Percentiles rank a stretch among this genome's conserved stretches.
phyloP scores from a whole-genome alignment of 176 grass and related monocot species.

The Metroxylon sagu region DNA sequence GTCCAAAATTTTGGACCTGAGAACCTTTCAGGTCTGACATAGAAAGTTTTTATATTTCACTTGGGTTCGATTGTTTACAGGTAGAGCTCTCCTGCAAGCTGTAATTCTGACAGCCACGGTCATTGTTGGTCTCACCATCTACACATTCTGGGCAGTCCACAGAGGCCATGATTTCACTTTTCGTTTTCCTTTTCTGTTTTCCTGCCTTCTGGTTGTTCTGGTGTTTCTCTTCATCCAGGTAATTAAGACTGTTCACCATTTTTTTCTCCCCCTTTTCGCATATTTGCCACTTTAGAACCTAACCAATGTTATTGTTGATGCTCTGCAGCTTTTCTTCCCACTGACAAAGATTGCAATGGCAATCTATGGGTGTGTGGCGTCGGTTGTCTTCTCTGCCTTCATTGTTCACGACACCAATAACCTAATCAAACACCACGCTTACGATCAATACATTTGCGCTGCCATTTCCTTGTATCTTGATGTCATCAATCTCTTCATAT shows the following conservation, averaged over 20 bases:
- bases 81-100: constrained; percentile 37
- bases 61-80: constrained; percentile 28
- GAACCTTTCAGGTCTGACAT: no score
- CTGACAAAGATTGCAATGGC: constrained; percentile 59
- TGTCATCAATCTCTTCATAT: constrained; percentile 51
- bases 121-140: constrained; percentile 39
- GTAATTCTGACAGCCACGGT: constrained; percentile 35
- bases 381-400: constrained; percentile 67
- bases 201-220: constrained; percentile 27
- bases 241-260: background rate
- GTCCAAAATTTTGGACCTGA: no score
- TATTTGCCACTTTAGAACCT: no score
- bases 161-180: constrained; percentile 48
- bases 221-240: constrained; percentile 51
- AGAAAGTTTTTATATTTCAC: no score
- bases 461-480: constrained; percentile 61
- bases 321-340: constrained; percentile 29
- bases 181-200: constrained; percentile 42
- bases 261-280: background rate
- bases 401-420: constrained; percentile 75
- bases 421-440: constrained; percentile 58
- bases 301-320: no score
- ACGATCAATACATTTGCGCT: constrained; percentile 65
- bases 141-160: constrained; percentile 49
- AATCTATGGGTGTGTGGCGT: constrained; percentile 60